Conservation (phyloP, 768 basidiomycete species). For the Suillus americanus region DNA sequence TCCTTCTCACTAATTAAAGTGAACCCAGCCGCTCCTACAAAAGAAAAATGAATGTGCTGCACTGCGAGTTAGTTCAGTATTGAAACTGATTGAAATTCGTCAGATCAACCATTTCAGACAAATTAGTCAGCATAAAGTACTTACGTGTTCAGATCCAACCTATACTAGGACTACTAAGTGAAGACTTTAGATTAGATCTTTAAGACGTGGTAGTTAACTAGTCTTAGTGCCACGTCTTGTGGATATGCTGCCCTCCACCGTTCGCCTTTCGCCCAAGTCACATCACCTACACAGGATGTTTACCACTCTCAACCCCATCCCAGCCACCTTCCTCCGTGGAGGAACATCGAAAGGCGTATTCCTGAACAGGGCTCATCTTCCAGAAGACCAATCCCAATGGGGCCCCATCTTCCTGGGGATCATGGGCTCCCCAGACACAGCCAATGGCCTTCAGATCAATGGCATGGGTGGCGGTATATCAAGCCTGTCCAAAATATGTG, state of each 20-base stretch:
- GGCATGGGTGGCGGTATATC: conserved; percentile 82
- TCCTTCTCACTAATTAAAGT: conserved; percentile 18
- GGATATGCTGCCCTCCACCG: neutral
- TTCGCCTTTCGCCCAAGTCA: neutral
- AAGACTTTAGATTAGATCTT: neutral
- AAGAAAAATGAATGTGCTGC: conserved; percentile 6
- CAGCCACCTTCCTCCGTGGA: conserved; percentile 56
- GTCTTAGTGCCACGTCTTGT: neutral
- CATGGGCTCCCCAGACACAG: conserved; percentile 81
- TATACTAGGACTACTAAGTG: too few relatives aligned
- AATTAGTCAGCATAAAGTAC: neutral
- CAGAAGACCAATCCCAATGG: conserved; percentile 52
- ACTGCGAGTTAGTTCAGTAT: neutral
- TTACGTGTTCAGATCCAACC: neutral
- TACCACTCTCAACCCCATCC: conserved; percentile 8
- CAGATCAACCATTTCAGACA: neutral
- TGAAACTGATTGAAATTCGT: neutral
- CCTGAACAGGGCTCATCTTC: conserved; percentile 53
- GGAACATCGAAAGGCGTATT: conserved; percentile 82
- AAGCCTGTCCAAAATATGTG: conserved; percentile 71
- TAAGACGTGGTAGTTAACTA: neutral
- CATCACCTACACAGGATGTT: neutral
- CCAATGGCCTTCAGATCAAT: conserved; percentile 68
- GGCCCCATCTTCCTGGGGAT: conserved; percentile 61
- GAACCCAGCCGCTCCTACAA: conserved; percentile 1